Base-by-base conservation (phyloP, 2,329 filamentous ascomycete species). In the Fusarium nisikadoi region DNA sequence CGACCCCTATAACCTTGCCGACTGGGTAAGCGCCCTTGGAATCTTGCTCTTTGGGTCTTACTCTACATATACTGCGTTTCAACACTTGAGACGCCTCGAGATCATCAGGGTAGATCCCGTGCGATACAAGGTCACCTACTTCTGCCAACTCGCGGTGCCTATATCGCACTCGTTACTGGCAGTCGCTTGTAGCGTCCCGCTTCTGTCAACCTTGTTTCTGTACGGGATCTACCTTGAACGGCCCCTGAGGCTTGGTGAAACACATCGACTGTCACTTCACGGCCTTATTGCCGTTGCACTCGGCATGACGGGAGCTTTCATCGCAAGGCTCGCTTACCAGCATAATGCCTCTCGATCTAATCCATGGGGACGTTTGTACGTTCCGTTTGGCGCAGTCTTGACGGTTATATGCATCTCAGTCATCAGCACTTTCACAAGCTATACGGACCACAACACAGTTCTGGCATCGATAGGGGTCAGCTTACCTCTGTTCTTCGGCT, bases 1-100 rank as follows among this genome's bases (percentile, higher is more conserved):
- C 38, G 69, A 74, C 13, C 77, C 77, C 5, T 64, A 64, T 42
- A 70, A 66, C 17, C 27, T 70, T 2, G 43, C 43, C 3, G 76
- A 78, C 50, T 78, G 75, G 77, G 47, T 67, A 12, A 72, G 73
- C 74, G 66, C 56, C 4, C 56, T 73, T 9, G 68, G 67, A 9
- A 54, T 76, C 6, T 49, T 75, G 36, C 64, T 77, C 36, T 78
- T 76, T 43, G 74, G 66, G 13, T 60, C 59, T 5, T 78, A 78
- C 47, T 76, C 67, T 2, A 52, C 70, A 8, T 58, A 68, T 5
- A 57, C 36, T 17, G 67, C 68, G 1, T 62, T 65, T 10, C 54
- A 55, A 19, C 77, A 76, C 29, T 46, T 78, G 41, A 62, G 46
- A 12, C 73, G 75, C 46, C 39, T 76, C 2, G 56, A 52, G 6